phyloP scores from a whole-genome alignment of 768 basidiomycete genomes.

The Auricularia cornea region DNA sequence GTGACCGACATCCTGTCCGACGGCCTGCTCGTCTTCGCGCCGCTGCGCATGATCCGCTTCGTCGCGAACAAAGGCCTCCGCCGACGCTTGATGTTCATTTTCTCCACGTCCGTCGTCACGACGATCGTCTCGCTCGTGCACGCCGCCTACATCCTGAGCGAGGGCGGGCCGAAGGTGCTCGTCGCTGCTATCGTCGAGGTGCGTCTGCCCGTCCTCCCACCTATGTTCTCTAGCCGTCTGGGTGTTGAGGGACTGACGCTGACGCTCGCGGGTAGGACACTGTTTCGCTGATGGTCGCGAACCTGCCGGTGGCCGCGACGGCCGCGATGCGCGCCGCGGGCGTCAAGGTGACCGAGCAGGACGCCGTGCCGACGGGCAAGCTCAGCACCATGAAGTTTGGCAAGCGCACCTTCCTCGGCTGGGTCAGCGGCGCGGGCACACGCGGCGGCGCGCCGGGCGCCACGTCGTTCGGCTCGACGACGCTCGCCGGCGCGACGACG shows the following conservation, averaged over 20 bases:
- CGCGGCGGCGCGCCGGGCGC: neutral
- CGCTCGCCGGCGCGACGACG: neutral
- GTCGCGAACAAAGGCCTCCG: slow-evolving; percentile 33
- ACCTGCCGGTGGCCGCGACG: slow-evolving; percentile 32
- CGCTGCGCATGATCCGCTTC: slow-evolving; percentile 36
- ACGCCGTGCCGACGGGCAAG: neutral
- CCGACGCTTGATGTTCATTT: slow-evolving; percentile 38
- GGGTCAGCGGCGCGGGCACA: neutral
- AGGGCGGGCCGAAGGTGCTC: slow-evolving; percentile 21
- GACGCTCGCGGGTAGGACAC: too few relatives aligned
- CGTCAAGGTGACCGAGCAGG: neutral
- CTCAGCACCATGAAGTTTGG: neutral
- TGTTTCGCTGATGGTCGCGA: slow-evolving; percentile 33
- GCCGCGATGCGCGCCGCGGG: slow-evolving; percentile 8
- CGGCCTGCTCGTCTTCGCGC: slow-evolving; percentile 35
- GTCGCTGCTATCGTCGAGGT: slow-evolving; percentile 38
- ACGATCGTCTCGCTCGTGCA: slow-evolving; percentile 38
- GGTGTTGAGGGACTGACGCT: too few relatives aligned
- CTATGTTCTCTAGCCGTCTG: neutral
- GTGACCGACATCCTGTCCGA: slow-evolving; percentile 42
- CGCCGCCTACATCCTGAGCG: slow-evolving; percentile 31
- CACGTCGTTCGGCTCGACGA: neutral
- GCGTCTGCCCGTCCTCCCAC: neutral
- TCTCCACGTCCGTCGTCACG: slow-evolving; percentile 46
- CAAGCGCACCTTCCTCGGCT: neutral